Evolutionary conservation across 331 rosid species (phyloP).

Genomic region (Cydonia oblonga): DNA sequence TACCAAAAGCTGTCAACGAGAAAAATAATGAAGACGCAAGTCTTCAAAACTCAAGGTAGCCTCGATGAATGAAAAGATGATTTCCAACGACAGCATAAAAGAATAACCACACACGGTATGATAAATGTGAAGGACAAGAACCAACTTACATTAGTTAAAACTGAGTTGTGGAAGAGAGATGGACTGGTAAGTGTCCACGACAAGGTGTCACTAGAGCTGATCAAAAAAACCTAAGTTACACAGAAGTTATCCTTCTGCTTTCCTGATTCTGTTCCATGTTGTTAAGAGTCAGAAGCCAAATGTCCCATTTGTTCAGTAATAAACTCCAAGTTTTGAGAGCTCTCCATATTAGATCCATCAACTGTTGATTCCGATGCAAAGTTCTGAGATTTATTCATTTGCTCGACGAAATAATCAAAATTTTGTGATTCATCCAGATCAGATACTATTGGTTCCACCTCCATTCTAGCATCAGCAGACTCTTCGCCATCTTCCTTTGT

Average conservation of each 20-base stretch:
- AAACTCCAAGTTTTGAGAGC: conserved; percentile 21
- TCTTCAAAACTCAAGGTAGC: background rate
- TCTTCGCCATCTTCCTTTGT: conserved; percentile 24
- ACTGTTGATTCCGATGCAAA: conserved; percentile 18
- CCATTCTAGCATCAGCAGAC: conserved; percentile 29
- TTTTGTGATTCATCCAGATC: conserved; percentile 19
- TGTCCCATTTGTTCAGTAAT: conserved; percentile 35
- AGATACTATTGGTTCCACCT: conserved; percentile 25
- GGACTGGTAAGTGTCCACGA: background rate
- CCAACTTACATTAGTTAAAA: conserved; percentile 1
- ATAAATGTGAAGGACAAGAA: background rate
- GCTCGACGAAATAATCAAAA: conserved; percentile 33
- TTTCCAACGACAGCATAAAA: background rate
- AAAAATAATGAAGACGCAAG: background rate
- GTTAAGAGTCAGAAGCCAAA: conserved; percentile 25
- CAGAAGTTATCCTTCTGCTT: background rate
- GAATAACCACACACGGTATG: background rate
- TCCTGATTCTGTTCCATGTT: conserved; percentile 1
- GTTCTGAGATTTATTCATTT: conserved; percentile 36
- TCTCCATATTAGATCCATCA: conserved; percentile 17
- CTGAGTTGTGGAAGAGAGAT: conserved; percentile 3
- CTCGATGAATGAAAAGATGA: background rate
- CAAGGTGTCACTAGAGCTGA: background rate
- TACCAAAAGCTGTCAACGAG: background rate
- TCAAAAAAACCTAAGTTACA: background rate